Evolutionary conservation across 2,329 filamentous ascomycete species (phyloP).

Genomic region (Alternaria novae-zelandiae): DNA sequence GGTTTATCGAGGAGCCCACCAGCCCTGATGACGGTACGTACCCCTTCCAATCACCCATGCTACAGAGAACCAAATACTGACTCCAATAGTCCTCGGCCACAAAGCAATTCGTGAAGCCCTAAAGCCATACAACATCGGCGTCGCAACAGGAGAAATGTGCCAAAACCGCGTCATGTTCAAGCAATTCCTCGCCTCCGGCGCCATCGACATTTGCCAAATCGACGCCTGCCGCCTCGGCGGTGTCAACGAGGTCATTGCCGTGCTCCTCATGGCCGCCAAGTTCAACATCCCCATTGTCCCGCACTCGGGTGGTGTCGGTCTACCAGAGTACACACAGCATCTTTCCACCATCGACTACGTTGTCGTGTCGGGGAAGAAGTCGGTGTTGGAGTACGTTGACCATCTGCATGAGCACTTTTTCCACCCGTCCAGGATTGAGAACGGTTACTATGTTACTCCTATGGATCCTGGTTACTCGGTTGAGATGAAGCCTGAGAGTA

Average conservation of each 20-base stretch:
- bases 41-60: neutral
- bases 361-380: slow-evolving; percentile 79
- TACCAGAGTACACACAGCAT: slow-evolving; percentile 94
- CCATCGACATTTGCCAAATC: slow-evolving; percentile 87
- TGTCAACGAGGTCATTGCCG: slow-evolving; percentile 91
- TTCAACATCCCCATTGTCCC: slow-evolving; percentile 83
- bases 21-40: slow-evolving; percentile 74
- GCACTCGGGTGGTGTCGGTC: slow-evolving; percentile 85
- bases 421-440: slow-evolving; percentile 78
- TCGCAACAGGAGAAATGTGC: slow-evolving; percentile 93
- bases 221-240: slow-evolving; percentile 89
- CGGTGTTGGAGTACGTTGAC: slow-evolving; percentile 88
- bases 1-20: slow-evolving; percentile 96
- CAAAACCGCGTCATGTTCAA: slow-evolving; percentile 96
- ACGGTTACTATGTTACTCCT: slow-evolving; percentile 88
- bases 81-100: slow-evolving; percentile 75
- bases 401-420: slow-evolving; percentile 93
- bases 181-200: slow-evolving; percentile 79
- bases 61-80: neutral
- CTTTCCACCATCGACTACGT: slow-evolving; percentile 93
- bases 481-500: slow-evolving; percentile 89
- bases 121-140: slow-evolving; percentile 75
- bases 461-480: slow-evolving; percentile 85
- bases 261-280: slow-evolving; percentile 83
- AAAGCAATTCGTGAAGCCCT: slow-evolving; percentile 83